Evolutionary conservation across 202 grass and related monocot species (phyloP).

Genomic region (Elaeis oleifera): DNA sequence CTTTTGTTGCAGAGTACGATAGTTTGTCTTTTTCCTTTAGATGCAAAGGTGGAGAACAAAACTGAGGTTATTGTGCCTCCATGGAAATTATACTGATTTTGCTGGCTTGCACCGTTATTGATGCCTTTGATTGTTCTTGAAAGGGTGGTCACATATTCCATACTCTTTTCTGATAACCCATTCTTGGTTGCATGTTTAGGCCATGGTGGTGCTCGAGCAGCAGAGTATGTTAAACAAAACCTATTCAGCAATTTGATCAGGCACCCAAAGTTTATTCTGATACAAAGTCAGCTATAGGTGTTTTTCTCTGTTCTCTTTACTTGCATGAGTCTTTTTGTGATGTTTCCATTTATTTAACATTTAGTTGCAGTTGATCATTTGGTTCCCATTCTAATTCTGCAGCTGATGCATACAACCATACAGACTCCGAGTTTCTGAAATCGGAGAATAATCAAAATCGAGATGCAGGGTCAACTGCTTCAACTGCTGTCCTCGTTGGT

Average conservation of each 20-base stretch:
- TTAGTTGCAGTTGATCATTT: no score
- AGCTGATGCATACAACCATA: slow-evolving; percentile 4
- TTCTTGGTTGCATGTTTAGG: slow-evolving; percentile 1
- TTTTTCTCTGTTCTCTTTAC: background rate
- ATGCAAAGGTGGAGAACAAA: no score
- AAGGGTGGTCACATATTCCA: no score
- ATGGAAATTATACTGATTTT: no score
- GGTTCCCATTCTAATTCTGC: background rate
- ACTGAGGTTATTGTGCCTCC: no score
- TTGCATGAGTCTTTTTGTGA: no score
- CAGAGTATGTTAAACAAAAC: slow-evolving; percentile 8
- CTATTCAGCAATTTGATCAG: slow-evolving; percentile 13
- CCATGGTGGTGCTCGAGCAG: slow-evolving; percentile 14
- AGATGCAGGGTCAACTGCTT: slow-evolving; percentile 8
- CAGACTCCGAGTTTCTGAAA: slow-evolving; percentile 9
- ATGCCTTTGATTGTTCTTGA: no score
- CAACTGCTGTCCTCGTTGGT: slow-evolving; percentile 2
- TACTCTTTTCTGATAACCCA: no score
- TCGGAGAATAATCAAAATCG: slow-evolving; percentile 5
- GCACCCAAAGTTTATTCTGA: slow-evolving; percentile 10
- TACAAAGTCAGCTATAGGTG: slow-evolving; percentile 10
- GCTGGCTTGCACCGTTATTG: no score
- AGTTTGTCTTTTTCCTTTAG: no score
- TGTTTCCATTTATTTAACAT: no score
- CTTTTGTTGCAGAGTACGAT: no score